Base-by-base conservation (phyloP, 148 eudicot species). In the Polygonum aviculare region DNA sequence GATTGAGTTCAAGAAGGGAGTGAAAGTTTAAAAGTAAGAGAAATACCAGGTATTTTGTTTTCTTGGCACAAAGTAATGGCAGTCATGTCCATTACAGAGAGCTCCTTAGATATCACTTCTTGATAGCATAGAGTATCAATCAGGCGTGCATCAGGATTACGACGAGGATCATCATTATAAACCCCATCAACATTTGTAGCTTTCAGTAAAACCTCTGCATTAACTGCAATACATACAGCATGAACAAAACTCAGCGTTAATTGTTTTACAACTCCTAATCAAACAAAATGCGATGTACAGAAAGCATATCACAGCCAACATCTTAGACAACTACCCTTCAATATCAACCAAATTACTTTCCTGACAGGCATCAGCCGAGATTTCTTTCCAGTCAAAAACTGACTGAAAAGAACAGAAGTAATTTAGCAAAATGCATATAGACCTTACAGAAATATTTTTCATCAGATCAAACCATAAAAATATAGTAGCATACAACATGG, bases 171-270 rank as follows among this genome's bases (percentile, higher is more conserved):
- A 49, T 88, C 91, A 76, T 86, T 87, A 72, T 87, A 95, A 19
- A 93, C 99, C n/a, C 99, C 99, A 67, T 95, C 97, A 50, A 95
- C 99, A 76, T 93, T 95, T 48, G 98, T 93, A 67, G 94, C 99
- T 83, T 95, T 95, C 81, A 93, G 79, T 81, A 95, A 87, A 44
- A 95, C 98, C 84, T 95, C 99, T 12, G 99, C 99, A 84, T 93
- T 95, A 84, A 95, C 98, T 95, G 84, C 72, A 63, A 57, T 6
- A 5, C 63, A 7, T n/a, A 9, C 63, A 57, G 26, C 31, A 22
- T 21, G 39, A 63, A 63, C 4, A 31, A 39, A 26, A 26, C 7
- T 55, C 62, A 55, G 9, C 5, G 22, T 55, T 21, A 55, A 21
- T 2, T 16, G 62, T 5, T 55, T 55, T 26, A 26, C 31, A 19